Evolutionary conservation across 345 rosid genomes (phyloP), one percentile per base, ranked within the genome.

Genomic region (Aegle marmelos): DNA sequence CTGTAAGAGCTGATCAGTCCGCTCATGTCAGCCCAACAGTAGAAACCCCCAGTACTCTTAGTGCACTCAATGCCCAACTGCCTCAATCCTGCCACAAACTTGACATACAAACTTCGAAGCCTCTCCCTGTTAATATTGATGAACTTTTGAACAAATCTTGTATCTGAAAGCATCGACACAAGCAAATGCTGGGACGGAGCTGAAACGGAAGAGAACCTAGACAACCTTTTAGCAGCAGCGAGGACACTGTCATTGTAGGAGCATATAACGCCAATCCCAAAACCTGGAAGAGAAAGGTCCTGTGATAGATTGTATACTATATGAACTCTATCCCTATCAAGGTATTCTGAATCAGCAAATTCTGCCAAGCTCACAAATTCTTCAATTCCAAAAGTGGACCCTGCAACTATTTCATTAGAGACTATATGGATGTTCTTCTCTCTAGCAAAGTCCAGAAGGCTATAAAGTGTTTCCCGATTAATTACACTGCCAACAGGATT

Each of bases 1-100:
- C 90, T 92, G 81, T 88, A 90, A 17, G 98, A 84, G 36, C 85
- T 82, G 31, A 92, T 91, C 21, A 91, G 85, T 60, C 93, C 94
- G 9, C 96, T 85, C 96, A 92, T 88, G 81, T 95, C 94, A 6
- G 85, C 95, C 99, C 99, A 93, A 82, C 99, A 96, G 83, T 79
- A 89, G 70, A 87, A 89, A 48, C 97, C 97, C 63, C 98, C 97
- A 13, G 72, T 82, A 79, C 94, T 79, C 83, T 78, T 90, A 17
- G 71, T 80, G 85, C 92, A 92, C 53, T 82, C 80, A 9, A 93
- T 90, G 33, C 97, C 94, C 60, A 96, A 72, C 24, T 85, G 83
- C 83, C 89, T 89, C 83, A 94, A 86, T 8, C 95, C 97, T 31
- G 72, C 78, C 36, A 87, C 86, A 50, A 93, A 84, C 14, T 82